Percentiles rank a stretch among this genome's conserved stretches.
phyloP scores from a whole-genome alignment of 2,329 filamentous ascomycete species.

The Alternaria brassicae region DNA sequence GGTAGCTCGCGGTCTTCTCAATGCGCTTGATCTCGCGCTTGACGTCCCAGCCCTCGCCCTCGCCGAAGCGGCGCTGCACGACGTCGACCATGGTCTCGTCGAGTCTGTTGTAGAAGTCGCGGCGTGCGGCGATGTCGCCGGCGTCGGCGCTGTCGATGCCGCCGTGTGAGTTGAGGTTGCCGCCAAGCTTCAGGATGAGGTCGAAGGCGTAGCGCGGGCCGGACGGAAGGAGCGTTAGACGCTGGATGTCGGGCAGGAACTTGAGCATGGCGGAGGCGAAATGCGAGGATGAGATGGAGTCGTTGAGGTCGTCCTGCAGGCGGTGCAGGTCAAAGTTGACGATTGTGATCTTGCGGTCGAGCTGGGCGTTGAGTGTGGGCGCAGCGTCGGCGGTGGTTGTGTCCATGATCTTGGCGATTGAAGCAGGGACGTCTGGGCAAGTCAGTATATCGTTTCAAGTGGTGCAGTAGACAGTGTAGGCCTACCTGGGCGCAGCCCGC shows the following conservation, averaged over 20 bases:
- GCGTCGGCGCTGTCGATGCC: constrained; percentile 58
- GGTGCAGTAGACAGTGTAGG: background rate
- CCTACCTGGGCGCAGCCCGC: constrained; percentile 60
- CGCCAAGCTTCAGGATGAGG: constrained; percentile 62
- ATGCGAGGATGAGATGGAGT: constrained; percentile 60
- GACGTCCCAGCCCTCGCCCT: constrained; percentile 61
- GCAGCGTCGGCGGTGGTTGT: constrained; percentile 57
- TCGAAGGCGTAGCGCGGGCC: constrained; percentile 61
- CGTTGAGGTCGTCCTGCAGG: constrained; percentile 63
- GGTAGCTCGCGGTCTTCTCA: constrained; percentile 62
- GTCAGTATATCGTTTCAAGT: constrained; percentile 18
- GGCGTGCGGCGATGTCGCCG: constrained; percentile 57
- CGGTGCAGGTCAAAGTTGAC: constrained; percentile 65
- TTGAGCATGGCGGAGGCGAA: constrained; percentile 63
- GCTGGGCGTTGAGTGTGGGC: constrained; percentile 61
- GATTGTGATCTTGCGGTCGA: constrained; percentile 65
- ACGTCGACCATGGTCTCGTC: constrained; percentile 62
- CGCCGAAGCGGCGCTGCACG: constrained; percentile 59
- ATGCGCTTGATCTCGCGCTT: constrained; percentile 62
- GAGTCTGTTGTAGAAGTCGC: constrained; percentile 58
- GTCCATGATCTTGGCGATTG: constrained; percentile 62
- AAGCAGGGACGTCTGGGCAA: constrained; percentile 58
- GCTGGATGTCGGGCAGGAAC: constrained; percentile 61
- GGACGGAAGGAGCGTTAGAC: constrained; percentile 56
- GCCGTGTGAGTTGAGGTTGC: constrained; percentile 63